Evolutionary conservation across 768 basidiomycete genomes (phyloP), one percentile per base, ranked within the genome.

Genomic region (Dioszegia aurantiaca): DNA sequence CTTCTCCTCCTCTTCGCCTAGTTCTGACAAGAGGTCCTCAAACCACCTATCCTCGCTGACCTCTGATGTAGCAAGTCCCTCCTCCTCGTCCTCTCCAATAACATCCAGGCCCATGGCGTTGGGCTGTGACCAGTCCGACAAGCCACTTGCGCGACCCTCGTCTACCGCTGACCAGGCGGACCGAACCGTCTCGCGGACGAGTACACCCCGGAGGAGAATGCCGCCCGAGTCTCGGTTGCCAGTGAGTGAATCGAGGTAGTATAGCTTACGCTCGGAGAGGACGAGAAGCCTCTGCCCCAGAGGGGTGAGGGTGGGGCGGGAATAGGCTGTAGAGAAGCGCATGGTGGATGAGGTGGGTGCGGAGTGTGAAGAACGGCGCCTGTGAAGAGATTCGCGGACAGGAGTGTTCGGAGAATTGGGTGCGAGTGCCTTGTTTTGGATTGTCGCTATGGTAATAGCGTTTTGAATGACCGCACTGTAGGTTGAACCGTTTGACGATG

Each of bases 81-180:
- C 65, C 48, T 68, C 69, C 4, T 67, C 69, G 4, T 68, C 70
- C 55, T 72, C 70, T n/a, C 64, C 63, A 37, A 69, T 59, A 37
- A 69, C 64, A 42, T 67, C 65, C 6, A 72, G 54, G 9, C 65
- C 70, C 63, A 72, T 69, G 17, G 70, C 67, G 11, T n/a, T 39
- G 10, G 48, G 11, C 26, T 55, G 30, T 8, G 51, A 36, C 70
- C 67, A 72, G 48, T 69, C 65, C 41, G 42, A 60, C 44, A 72
- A 40, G 12, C 67, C 65, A 26, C 31, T 59, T 9, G 56, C 43
- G 4, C 55, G 23, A 19, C 63, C 63, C 23, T 63, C 48, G 49
- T 72, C 63, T 21, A 72, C 65, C 8, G 67, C 67, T n/a, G 57
- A 36, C 70, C 70, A 72, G 30, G 70, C 70, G n/a, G 60, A 53